Conservation (phyloP, 2,329 filamentous ascomycete species). For the Pseudogymnoascus sp. region DNA sequence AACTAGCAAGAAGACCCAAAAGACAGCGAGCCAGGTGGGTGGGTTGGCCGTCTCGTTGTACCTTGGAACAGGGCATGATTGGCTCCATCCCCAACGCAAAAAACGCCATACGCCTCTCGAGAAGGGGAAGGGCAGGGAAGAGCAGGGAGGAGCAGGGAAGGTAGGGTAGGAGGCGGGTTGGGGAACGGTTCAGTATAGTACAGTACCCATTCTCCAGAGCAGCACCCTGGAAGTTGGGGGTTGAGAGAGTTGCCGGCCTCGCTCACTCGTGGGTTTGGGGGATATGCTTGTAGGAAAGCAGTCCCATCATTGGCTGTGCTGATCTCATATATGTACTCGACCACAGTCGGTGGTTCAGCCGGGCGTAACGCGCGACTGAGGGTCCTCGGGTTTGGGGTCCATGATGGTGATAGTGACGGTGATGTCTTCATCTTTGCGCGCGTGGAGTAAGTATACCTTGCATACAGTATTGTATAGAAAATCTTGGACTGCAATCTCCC, state of each 20-base stretch:
- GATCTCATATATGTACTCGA: constrained; percentile 1
- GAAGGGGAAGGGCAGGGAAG: neutral
- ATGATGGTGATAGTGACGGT: neutral
- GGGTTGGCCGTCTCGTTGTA: neutral
- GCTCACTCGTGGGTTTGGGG: neutral
- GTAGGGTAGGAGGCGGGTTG: neutral
- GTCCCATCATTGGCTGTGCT: neutral
- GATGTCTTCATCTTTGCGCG: neutral
- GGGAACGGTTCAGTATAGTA: neutral
- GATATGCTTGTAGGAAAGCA: neutral
- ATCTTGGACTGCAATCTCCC: neutral
- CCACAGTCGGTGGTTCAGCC: neutral
- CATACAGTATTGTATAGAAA: neutral
- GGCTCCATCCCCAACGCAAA: neutral
- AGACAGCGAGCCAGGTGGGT: neutral
- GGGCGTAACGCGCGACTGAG: neutral
- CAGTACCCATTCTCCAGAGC: neutral
- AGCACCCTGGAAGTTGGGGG: neutral
- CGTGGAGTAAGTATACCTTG: neutral
- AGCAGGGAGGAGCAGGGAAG: too few relatives aligned
- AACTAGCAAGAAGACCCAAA: neutral
- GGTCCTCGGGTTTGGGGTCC: neutral
- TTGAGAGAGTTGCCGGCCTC: neutral
- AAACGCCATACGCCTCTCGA: neutral
- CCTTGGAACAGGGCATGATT: neutral